phyloP scores from a whole-genome alignment of 2,329 filamentous ascomycete species.

The Paecilomyces dactylethromorphus region DNA sequence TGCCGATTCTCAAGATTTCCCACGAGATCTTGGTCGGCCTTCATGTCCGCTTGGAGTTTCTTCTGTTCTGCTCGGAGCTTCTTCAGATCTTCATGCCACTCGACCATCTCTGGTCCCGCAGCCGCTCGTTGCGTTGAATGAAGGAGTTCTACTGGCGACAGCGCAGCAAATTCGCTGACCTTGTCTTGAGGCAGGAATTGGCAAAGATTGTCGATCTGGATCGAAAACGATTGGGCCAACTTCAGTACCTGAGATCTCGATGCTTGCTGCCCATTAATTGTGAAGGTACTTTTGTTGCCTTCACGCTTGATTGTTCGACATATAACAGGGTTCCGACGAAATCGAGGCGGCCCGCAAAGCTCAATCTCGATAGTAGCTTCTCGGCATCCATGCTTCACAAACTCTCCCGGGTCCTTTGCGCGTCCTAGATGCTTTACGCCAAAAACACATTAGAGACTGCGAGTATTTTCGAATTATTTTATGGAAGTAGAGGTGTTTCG shows the following conservation, averaged over 20 bases:
- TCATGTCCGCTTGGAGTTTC: slow-evolving; percentile 51
- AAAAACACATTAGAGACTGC: slow-evolving; percentile 1
- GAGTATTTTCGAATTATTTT: too few relatives aligned
- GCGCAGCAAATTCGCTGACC: slow-evolving; percentile 84
- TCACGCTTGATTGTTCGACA: slow-evolving; percentile 71
- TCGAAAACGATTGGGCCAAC: slow-evolving; percentile 66
- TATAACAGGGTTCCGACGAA: slow-evolving; percentile 62
- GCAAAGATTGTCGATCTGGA: slow-evolving; percentile 96
- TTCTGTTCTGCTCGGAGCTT: slow-evolving; percentile 64
- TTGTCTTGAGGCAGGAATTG: slow-evolving; percentile 96
- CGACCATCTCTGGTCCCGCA: slow-evolving; percentile 71
- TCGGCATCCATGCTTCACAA: slow-evolving; percentile 80
- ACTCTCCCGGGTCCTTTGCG: slow-evolving; percentile 77
- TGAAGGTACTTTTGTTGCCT: slow-evolving; percentile 75
- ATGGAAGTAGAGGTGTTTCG: too few relatives aligned
- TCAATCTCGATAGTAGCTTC: slow-evolving; percentile 86
- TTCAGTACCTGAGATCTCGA: slow-evolving; percentile 58
- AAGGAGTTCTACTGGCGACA: slow-evolving; percentile 74
- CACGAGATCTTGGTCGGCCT: slow-evolving; percentile 57
- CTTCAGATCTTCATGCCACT: slow-evolving; percentile 71
- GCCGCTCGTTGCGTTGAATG: slow-evolving; percentile 83
- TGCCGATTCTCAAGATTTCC: slow-evolving; percentile 67
- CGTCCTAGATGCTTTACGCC: slow-evolving; percentile 64
- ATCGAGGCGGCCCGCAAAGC: slow-evolving; percentile 57
- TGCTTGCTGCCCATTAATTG: slow-evolving; percentile 60